Conservation (phyloP, 208 protist species). For the Acanthamoeba rhysodes region DNA sequence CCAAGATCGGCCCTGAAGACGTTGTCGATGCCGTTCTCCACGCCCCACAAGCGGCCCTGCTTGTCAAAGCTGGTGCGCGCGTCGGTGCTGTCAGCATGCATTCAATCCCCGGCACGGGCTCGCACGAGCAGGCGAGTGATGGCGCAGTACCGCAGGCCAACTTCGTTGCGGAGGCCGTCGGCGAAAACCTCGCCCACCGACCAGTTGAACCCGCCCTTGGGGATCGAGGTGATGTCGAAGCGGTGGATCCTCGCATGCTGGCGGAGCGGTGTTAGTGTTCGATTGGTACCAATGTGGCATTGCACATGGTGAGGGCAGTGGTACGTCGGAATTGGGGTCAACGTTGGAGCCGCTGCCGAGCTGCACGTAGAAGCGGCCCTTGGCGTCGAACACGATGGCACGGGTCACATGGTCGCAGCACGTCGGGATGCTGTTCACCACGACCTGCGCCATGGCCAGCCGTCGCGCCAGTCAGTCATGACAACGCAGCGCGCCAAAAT, state of each 20-base stretch:
- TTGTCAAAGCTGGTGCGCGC: conserved; percentile 5
- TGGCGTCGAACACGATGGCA: conserved; percentile 10
- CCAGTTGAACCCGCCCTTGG: background rate
- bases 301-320: background rate
- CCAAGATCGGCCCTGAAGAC: conserved; percentile 48
- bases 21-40: conserved; percentile 74
- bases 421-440: background rate
- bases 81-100: background rate
- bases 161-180: conserved; percentile 74
- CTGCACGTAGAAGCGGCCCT: conserved; percentile 68
- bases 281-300: background rate
- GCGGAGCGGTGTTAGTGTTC: too few relatives aligned
- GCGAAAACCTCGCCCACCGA: background rate
- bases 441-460: background rate
- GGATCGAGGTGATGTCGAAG: background rate
- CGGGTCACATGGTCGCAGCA: conserved; percentile 53
- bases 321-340: conserved; percentile 26
- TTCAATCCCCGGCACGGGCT: too few relatives aligned
- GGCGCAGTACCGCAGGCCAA: conserved; percentile 49
- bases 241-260: conserved; percentile 23
- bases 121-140: too few relatives aligned
- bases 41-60: conserved; percentile 58
- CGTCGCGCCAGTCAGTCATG: background rate
- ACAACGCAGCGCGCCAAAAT: too few relatives aligned
- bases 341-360: conserved; percentile 70